Percentiles rank a stretch among this genome's conserved stretches.
Conservation (phyloP, 495 filamentous ascomycete species). For the Penicillium bialowiezense region DNA sequence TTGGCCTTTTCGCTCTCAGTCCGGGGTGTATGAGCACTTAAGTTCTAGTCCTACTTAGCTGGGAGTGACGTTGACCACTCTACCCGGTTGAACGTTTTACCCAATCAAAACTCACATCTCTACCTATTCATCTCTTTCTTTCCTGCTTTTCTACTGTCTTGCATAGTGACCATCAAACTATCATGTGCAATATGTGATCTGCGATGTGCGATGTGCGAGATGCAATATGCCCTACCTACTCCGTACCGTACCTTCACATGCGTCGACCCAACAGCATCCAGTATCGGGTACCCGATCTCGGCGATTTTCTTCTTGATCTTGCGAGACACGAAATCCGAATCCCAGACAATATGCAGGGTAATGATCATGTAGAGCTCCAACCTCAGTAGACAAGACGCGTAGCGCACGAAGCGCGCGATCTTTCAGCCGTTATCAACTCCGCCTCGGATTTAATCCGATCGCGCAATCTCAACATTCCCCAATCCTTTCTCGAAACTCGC, state of each 20-base stretch:
- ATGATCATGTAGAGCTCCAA: slow-evolving; percentile 1
- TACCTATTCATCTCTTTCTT: too few relatives aligned
- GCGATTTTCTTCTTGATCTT: slow-evolving; percentile 4
- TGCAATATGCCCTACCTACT: not conserved
- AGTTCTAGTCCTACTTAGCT: not conserved
- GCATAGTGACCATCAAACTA: too few relatives aligned
- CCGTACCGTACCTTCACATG: slow-evolving; percentile 14
- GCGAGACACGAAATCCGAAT: too few relatives aligned
- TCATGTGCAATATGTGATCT: too few relatives aligned
- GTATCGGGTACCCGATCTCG: slow-evolving; percentile 25
- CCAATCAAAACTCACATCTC: not conserved
- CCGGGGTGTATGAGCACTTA: not conserved
- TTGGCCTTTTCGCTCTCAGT: not conserved
- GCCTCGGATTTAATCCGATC: slow-evolving; percentile 23
- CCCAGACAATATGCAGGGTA: too few relatives aligned
- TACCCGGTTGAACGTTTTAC: slow-evolving; percentile 26
- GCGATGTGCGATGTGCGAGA: too few relatives aligned
- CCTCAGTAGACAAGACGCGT: too few relatives aligned
- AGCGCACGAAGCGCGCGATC: too few relatives aligned
- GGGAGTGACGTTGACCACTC: not conserved
- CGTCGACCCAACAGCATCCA: not conserved
- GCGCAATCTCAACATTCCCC: slow-evolving; percentile 7
- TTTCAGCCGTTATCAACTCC: slow-evolving; percentile 11
- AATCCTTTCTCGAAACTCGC: not conserved
- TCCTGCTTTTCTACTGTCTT: too few relatives aligned